Evolutionary conservation across 176 grass and related monocot species (phyloP).

Genomic region (Raddia guianensis): DNA sequence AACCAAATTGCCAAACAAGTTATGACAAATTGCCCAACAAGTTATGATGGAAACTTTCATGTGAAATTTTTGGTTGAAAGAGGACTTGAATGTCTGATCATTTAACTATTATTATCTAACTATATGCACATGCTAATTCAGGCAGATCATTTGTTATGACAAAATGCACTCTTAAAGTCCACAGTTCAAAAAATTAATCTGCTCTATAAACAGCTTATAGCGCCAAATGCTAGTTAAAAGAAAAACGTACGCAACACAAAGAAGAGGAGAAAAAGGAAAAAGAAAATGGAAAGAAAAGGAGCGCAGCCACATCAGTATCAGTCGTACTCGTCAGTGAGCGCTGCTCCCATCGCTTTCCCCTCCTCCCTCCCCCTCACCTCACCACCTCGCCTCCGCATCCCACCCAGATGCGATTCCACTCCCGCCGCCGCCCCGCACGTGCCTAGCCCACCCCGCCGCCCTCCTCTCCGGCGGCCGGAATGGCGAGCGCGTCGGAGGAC

Average conservation of each 20-base stretch:
- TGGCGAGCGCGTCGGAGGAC: conserved; percentile 84
- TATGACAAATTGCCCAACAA: no score
- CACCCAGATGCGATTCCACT: conserved; percentile 44
- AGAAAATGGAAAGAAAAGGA: conserved; percentile 9
- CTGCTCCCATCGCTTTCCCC: conserved; percentile 35
- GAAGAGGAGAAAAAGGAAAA: neutral
- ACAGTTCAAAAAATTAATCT: no score
- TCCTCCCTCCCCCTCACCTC: conserved; percentile 2
- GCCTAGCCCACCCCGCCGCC: conserved; percentile 4
- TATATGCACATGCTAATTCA: no score
- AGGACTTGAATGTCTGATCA: no score
- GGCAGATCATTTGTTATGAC: no score
- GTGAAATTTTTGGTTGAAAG: no score
- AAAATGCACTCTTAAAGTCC: no score
- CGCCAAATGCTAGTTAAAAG: no score
- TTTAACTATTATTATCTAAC: no score
- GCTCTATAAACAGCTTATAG: no score
- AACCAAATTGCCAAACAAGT: no score
- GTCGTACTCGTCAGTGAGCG: conserved; percentile 11
- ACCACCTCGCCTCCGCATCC: conserved; percentile 10
- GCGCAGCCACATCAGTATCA: conserved; percentile 32
- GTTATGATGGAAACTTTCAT: no score
- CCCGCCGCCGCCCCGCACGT: neutral
- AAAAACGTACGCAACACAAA: neutral
- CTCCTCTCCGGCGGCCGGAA: conserved; percentile 2